phyloP scores from a whole-genome alignment of 371 early-diverging fungal species.

The Synchytrium microbalum region DNA sequence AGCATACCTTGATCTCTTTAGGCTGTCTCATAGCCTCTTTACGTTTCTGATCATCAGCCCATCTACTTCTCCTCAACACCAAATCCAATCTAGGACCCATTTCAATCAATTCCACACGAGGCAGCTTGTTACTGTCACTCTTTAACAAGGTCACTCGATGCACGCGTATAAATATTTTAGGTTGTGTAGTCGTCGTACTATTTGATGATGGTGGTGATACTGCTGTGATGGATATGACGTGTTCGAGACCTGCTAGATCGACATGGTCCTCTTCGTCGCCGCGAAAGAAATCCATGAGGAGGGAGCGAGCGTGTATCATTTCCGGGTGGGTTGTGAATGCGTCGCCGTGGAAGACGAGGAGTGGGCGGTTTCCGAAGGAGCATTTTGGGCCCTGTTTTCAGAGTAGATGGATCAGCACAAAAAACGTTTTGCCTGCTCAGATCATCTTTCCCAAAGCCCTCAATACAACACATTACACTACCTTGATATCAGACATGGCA shows the following conservation, averaged over 20 bases:
- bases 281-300: conserved; percentile 85
- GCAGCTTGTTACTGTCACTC: conserved; percentile 67
- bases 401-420: conserved; percentile 12
- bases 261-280: conserved; percentile 59
- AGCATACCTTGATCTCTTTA: conserved; percentile 68
- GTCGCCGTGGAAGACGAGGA: conserved; percentile 86
- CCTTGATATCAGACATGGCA: conserved; percentile 65
- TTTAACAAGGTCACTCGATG: conserved; percentile 80
- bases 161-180: conserved; percentile 34
- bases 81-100: conserved; percentile 91
- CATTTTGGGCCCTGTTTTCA: conserved; percentile 46
- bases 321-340: conserved; percentile 64
- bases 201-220: conserved; percentile 38
- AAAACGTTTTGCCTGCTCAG: neutral
- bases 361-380: conserved; percentile 80
- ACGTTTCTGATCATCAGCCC: conserved; percentile 72
- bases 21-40: conserved; percentile 75
- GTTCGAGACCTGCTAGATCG: conserved; percentile 80
- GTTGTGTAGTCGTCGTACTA: neutral
- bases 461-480: conserved; percentile 16
- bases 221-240: conserved; percentile 79
- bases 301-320: conserved; percentile 66
- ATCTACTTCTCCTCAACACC: conserved; percentile 60
- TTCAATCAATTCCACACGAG: conserved; percentile 84
- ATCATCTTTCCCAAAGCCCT: neutral